These are phyloP conservation scores for Priceomyces melissophilus DNA, from an alignment of 805 yeast species.

Conservation along the genomic window DNA sequence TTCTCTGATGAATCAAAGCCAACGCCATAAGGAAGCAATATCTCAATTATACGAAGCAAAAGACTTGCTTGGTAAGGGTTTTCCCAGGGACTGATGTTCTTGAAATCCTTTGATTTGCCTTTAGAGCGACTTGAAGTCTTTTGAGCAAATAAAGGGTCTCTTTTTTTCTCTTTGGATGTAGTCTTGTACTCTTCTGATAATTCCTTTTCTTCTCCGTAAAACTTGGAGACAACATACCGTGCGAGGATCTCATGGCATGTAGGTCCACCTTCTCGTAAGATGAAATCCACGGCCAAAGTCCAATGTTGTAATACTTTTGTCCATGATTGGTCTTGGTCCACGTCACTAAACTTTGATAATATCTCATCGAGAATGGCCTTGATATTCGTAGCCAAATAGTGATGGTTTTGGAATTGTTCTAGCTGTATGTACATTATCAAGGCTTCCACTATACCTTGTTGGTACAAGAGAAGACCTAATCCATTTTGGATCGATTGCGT, in stretches of 20 bases:
- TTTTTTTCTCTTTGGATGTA: conserved; percentile 11
- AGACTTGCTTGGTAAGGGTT: conserved; percentile 35
- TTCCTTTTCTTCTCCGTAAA: conserved; percentile 10
- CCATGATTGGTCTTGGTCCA: conserved; percentile 32
- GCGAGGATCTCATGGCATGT: conserved; percentile 35
- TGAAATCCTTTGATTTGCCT: conserved; percentile 13
- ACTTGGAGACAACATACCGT: conserved; percentile 26
- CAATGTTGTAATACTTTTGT: conserved; percentile 25
- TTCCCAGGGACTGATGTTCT: conserved; percentile 24
- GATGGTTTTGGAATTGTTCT: conserved; percentile 37
- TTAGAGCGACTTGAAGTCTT: conserved; percentile 15
- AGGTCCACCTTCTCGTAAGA: conserved; percentile 36
- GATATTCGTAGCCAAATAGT: conserved; percentile 29
- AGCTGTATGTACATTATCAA: conserved; percentile 36
- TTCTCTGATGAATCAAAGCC: conserved; percentile 24
- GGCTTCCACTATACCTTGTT: conserved; percentile 31
- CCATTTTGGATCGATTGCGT: conserved; percentile 20
- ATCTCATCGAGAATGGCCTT: conserved; percentile 25
- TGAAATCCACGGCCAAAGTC: conserved; percentile 23
- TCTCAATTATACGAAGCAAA: conserved; percentile 26
- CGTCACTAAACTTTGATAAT: conserved; percentile 26
- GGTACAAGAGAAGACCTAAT: conserved; percentile 19
- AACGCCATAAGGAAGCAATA: conserved; percentile 34
- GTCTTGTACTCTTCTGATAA: conserved; percentile 1
- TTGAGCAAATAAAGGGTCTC: conserved; percentile 27